phyloP scores from a whole-genome alignment of 345 rosid species.

The Gossypium turneri region DNA sequence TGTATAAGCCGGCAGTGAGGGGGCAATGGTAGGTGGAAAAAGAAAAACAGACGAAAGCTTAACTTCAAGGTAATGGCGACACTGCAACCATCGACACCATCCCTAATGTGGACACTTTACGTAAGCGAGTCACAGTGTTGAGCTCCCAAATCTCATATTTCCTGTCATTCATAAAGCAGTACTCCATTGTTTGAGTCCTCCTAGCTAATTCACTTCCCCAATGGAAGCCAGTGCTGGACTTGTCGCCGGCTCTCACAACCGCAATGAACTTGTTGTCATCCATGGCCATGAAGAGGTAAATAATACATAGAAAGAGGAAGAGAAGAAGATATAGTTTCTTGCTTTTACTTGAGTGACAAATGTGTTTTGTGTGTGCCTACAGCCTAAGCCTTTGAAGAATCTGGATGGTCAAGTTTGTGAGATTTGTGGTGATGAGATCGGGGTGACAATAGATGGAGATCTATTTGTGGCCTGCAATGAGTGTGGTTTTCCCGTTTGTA shows the following conservation, averaged over 20 bases:
- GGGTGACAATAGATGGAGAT: conserved; percentile 86
- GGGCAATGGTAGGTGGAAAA: conserved; percentile 29
- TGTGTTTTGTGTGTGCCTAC: conserved; percentile 22
- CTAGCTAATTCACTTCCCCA: conserved; percentile 1
- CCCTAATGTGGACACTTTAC: conserved; percentile 33
- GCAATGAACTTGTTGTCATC: conserved; percentile 95
- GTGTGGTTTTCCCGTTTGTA: conserved; percentile 91
- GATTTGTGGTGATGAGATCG: conserved; percentile 88
- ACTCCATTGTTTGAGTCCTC: background rate
- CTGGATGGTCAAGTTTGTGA: conserved; percentile 90
- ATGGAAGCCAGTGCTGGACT: conserved; percentile 99
- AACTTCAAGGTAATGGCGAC: conserved; percentile 94
- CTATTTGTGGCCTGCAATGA: conserved; percentile 95
- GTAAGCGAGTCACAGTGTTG: conserved; percentile 26
- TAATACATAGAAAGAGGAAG: no score
- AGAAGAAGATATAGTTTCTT: background rate
- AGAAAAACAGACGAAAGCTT: conserved; percentile 51
- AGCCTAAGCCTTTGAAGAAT: conserved; percentile 86
- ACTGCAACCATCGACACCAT: conserved; percentile 58
- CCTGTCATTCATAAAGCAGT: conserved; percentile 31
- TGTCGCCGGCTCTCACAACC: conserved; percentile 97
- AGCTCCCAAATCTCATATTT: background rate
- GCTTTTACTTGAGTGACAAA: background rate
- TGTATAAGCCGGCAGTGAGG: conserved; percentile 14
- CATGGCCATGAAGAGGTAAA: conserved; percentile 97